phyloP scores from a whole-genome alignment of 352 stramenopile species.

The Pythium diclinum region DNA sequence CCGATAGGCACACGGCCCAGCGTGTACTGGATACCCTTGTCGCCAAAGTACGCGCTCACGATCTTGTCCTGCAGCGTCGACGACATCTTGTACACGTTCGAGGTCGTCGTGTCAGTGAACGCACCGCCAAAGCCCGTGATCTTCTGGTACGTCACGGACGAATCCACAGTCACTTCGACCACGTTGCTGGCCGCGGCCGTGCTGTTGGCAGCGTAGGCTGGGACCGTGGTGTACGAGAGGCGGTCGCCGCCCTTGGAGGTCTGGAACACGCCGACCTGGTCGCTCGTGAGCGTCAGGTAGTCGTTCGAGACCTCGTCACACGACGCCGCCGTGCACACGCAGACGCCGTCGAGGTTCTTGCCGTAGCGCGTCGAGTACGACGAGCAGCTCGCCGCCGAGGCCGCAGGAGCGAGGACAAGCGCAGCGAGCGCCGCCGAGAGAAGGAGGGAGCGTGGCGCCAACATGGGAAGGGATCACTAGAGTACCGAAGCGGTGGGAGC shows the following conservation, averaged over 20 bases:
- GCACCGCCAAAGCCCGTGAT: slow-evolving; percentile 87
- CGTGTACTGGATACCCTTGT: slow-evolving; percentile 73
- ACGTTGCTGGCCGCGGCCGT: slow-evolving; percentile 29
- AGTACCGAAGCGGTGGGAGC: too few relatives aligned
- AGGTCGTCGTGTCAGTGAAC: slow-evolving; percentile 83
- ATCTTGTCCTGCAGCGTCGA: slow-evolving; percentile 55
- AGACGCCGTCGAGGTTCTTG: slow-evolving; percentile 44
- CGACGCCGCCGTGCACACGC: slow-evolving; percentile 42
- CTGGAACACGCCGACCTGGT: slow-evolving; percentile 38
- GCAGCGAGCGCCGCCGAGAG: not conserved
- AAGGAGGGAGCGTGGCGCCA: not conserved
- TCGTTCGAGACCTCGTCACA: slow-evolving; percentile 53
- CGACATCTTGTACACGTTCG: slow-evolving; percentile 70
- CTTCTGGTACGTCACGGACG: slow-evolving; percentile 52
- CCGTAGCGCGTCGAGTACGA: slow-evolving; percentile 39
- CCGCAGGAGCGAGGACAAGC: not conserved
- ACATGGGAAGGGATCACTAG: not conserved
- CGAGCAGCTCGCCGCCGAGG: slow-evolving; percentile 7
- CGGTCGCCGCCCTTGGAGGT: slow-evolving; percentile 41
- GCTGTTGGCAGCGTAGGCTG: not conserved
- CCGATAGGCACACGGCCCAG: slow-evolving; percentile 79
- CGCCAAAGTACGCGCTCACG: slow-evolving; percentile 73
- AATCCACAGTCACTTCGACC: slow-evolving; percentile 31
- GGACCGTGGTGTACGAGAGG: slow-evolving; percentile 31
- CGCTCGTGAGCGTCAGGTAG: slow-evolving; percentile 32